A percentile compares a stretch with the other conserved stretches of the same genome.
Evolutionary conservation across 2,329 filamentous ascomycete species (phyloP).

Genomic region (Lasiodiplodia gonubiensis): DNA sequence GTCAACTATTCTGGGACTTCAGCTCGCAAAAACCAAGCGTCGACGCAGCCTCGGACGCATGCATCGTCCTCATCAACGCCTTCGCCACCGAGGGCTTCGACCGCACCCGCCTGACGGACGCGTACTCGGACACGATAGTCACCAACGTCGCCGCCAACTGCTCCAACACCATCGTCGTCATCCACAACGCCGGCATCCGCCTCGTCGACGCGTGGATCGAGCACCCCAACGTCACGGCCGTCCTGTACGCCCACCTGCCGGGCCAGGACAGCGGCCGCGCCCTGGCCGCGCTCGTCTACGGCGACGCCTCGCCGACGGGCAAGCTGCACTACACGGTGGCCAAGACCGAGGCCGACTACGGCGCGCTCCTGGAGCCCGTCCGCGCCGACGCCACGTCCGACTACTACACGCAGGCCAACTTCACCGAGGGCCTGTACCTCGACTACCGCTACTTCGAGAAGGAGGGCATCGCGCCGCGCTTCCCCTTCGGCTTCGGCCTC

Average conservation of each 20-base stretch:
- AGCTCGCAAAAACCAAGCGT: slow-evolving; percentile 57
- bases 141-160: slow-evolving; percentile 65
- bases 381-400: slow-evolving; percentile 54
- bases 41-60: slow-evolving; percentile 44
- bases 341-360: slow-evolving; percentile 41
- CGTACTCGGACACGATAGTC: slow-evolving; percentile 53
- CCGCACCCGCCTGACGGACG: slow-evolving; percentile 60
- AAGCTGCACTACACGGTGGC: slow-evolving; percentile 61
- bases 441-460: slow-evolving; percentile 61
- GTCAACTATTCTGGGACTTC: slow-evolving; percentile 11
- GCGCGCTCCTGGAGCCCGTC: slow-evolving; percentile 67
- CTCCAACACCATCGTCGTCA: slow-evolving; percentile 45
- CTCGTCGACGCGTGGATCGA: slow-evolving; percentile 46
- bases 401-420: slow-evolving; percentile 50
- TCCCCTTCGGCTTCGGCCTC: slow-evolving; percentile 46
- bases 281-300: slow-evolving; percentile 58
- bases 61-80: slow-evolving; percentile 56
- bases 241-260: slow-evolving; percentile 48
- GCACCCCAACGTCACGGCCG: slow-evolving; percentile 45
- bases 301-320: slow-evolving; percentile 63
- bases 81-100: slow-evolving; percentile 59
- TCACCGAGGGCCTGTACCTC: slow-evolving; percentile 58
- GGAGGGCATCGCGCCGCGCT: slow-evolving; percentile 36
- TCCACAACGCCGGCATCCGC: slow-evolving; percentile 47
- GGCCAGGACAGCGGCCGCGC: slow-evolving; percentile 54